phyloP scores from a whole-genome alignment of 306 rosid species.

The Delonix regia region DNA sequence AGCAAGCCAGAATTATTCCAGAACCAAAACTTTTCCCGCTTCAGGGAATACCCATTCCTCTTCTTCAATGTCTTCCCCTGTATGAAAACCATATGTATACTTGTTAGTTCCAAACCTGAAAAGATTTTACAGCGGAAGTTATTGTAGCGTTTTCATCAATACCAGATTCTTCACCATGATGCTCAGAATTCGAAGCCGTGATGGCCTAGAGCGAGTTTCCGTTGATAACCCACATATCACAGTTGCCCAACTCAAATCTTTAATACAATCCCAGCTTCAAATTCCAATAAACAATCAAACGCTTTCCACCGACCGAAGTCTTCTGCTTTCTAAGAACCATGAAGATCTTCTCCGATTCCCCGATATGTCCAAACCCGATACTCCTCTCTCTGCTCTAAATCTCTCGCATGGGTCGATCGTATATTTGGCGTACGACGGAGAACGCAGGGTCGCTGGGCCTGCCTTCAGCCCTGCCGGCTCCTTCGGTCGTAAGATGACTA shows the following conservation, averaged over 20 bases:
- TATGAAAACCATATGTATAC: too few relatives aligned
- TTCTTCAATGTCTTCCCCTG: background rate
- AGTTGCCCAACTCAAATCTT: conserved; percentile 62
- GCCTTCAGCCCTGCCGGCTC: conserved; percentile 77
- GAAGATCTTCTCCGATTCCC: conserved; percentile 72
- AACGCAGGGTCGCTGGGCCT: conserved; percentile 78
- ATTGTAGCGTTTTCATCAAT: background rate
- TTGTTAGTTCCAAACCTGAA: too few relatives aligned
- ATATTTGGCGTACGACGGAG: conserved; percentile 76
- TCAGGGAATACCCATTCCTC: background rate
- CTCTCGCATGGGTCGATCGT: conserved; percentile 79
- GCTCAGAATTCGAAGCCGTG: conserved; percentile 94
- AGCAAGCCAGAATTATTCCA: conserved; percentile 31
- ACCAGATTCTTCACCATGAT: conserved; percentile 54
- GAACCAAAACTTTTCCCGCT: background rate
- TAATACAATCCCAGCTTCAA: conserved; percentile 62
- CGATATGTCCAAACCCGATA: conserved; percentile 68
- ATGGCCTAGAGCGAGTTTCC: conserved; percentile 80
- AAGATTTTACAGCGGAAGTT: too few relatives aligned
- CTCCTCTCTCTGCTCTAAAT: conserved; percentile 60
- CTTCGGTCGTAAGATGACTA: conserved; percentile 96
- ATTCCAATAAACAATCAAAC: conserved; percentile 79
- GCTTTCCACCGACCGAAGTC: conserved; percentile 82
- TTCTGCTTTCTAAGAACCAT: conserved; percentile 59
- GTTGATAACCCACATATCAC: conserved; percentile 67